These are phyloP conservation scores for Saccharomyces pastorianus DNA, from an alignment of 1,139 yeast genomes.

Conservation along the genomic window DNA sequence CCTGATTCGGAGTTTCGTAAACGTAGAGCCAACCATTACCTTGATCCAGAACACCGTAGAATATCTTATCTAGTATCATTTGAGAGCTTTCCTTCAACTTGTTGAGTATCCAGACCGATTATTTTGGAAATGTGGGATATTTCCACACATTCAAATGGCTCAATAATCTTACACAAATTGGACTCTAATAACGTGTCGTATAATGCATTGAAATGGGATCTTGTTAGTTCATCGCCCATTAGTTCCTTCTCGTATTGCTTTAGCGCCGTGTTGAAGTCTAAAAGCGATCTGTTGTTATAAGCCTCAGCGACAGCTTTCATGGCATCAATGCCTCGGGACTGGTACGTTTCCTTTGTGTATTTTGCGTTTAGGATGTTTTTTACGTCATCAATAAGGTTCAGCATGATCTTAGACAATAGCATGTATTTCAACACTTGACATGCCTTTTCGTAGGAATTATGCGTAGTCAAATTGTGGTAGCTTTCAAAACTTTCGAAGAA, in stretches of 20 bases:
- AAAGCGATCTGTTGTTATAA: conserved; percentile 78
- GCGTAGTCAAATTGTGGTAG: conserved; percentile 41
- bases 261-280: conserved; percentile 80
- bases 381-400: conserved; percentile 79
- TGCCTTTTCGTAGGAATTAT: conserved; percentile 56
- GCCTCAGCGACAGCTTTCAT: conserved; percentile 92
- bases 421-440: conserved; percentile 81
- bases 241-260: conserved; percentile 65
- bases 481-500: conserved; percentile 94
- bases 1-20: conserved; percentile 82
- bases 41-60: conserved; percentile 93
- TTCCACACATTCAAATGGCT: conserved; percentile 93
- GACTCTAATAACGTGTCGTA: conserved; percentile 91
- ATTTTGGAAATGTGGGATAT: conserved; percentile 79
- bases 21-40: conserved; percentile 96
- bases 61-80: conserved; percentile 91
- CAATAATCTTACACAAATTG: conserved; percentile 87
- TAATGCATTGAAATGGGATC: conserved; percentile 85
- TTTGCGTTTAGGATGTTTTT: conserved; percentile 69
- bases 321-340: conserved; percentile 72
- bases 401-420: conserved; percentile 89
- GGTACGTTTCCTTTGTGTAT: conserved; percentile 64
- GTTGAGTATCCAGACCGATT: conserved; percentile 80
- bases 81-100: conserved; percentile 90
- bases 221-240: conserved; percentile 78